Evolutionary conservation across 78 protist species (phyloP), one percentile per base, ranked within the genome.

Genomic region (Diacronema lutheri): DNA sequence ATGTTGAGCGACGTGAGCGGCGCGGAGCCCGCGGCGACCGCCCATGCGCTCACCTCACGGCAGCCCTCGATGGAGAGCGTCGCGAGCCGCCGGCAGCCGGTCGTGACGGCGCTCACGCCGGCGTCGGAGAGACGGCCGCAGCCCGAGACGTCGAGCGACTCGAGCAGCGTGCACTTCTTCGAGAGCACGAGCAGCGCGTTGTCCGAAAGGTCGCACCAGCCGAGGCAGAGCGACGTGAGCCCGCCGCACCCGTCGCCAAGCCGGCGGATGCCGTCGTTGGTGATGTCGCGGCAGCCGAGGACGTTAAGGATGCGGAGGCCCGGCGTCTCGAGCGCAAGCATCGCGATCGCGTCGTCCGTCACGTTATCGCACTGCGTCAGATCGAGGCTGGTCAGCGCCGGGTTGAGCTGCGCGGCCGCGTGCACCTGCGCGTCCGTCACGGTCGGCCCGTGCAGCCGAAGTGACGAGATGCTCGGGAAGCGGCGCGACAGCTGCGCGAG

Each of bases 281-380:
- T 9, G 35, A 71, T 58, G 23, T 71, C 79, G 57, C 79, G 79
- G 79, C 79, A 71, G 19, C 79, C 79, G 31, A 11, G 33, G 37
- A 41, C 16, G 50, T 23, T 21, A 33, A 38, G 20, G 23, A 55
- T 55, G 31, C 76, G 41, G 33, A 68, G 76, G n/a, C 50, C 76
- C n/a, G 21, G 26, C 35, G 55, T 3, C 26, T 33, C 40, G 26
- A 55, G n/a, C 25, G 76, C 35, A n/a, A 44, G 40, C 19, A 50
- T 29, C 11, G 37, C 40, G 5, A 44, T 38, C 19, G 37, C 55
- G 35, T 3, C 50, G 50, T 44, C 50, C 16, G 50, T 44, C 16
- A 44, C 50, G 50, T 44, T 44, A 7, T 44, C 50, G 50, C 50
- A 44, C 50, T 29, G 25, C 4, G 76, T 4, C 50, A 68, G 12